Percentiles rank a stretch among this genome's conserved stretches.
Conservation (phyloP, 345 rosid species). For the Microthlaspi erraticum region DNA sequence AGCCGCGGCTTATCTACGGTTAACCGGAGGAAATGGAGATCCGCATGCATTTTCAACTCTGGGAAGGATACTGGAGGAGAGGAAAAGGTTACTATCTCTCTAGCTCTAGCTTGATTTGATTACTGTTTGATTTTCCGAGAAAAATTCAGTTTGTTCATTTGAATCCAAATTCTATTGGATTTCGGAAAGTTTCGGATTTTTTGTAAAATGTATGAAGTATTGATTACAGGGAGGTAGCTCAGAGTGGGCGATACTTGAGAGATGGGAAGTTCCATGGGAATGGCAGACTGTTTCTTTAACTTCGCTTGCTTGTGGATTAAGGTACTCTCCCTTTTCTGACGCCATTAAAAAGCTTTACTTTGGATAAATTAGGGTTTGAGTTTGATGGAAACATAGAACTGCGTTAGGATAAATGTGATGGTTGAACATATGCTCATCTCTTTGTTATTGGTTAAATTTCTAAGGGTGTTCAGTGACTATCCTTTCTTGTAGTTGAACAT, state of each 20-base stretch:
- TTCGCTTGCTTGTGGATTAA: conserved; percentile 85
- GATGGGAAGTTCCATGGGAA: conserved; percentile 96
- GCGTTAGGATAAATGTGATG: neutral
- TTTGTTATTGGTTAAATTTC: neutral
- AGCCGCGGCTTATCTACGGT: conserved; percentile 25
- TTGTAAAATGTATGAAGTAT: neutral
- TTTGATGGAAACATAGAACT: neutral
- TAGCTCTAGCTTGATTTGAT: conserved; percentile 1
- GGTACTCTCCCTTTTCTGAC: conserved; percentile 50
- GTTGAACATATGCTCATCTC: neutral
- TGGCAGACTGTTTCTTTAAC: conserved; percentile 90
- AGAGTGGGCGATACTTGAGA: conserved; percentile 68
- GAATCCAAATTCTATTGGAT: neutral
- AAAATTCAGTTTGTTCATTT: neutral
- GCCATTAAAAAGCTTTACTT: conserved; percentile 4
- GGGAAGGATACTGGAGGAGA: conserved; percentile 57
- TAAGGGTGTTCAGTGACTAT: neutral
- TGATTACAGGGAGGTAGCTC: conserved; percentile 34
- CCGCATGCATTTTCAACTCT: conserved; percentile 53
- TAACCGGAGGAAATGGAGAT: conserved; percentile 37
- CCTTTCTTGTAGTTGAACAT: neutral
- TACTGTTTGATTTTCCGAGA: conserved; percentile 14
- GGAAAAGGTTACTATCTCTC: conserved; percentile 21
- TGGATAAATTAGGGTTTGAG: conserved; percentile 1
- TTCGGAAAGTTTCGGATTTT: neutral